phyloP scores from a whole-genome alignment of 2,329 filamentous ascomycete species.

The Phialophora macrospora region DNA sequence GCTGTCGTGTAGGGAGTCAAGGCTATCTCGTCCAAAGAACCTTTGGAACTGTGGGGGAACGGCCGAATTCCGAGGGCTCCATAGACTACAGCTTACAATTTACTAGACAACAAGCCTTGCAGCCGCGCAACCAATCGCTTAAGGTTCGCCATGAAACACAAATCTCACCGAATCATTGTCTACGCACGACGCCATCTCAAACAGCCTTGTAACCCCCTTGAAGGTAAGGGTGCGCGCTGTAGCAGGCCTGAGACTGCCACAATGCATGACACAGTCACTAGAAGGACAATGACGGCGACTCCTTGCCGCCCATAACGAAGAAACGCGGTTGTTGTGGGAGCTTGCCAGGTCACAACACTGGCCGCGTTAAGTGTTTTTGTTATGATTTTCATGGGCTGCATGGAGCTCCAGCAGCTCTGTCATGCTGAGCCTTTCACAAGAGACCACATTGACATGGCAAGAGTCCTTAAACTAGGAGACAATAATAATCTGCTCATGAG shows the following conservation, averaged over 20 bases:
- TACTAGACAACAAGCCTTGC: conserved; percentile 3
- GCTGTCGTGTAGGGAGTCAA: not conserved
- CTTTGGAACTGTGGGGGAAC: conserved; percentile 1
- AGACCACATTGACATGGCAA: not conserved
- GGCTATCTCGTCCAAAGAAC: too few species aligned
- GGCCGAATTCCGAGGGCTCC: conserved; percentile 6
- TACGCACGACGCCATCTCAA: conserved; percentile 26
- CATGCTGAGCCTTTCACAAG: not conserved
- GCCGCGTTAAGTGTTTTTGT: conserved; percentile 37
- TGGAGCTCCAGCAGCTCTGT: conserved; percentile 2
- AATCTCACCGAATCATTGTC: conserved; percentile 30
- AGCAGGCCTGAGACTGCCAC: conserved; percentile 14
- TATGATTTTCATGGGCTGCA: conserved; percentile 19
- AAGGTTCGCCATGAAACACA: conserved; percentile 20
- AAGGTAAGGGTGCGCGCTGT: conserved; percentile 2
- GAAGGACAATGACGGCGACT: conserved; percentile 9
- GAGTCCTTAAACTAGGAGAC: not conserved
- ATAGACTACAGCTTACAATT: conserved; percentile 2
- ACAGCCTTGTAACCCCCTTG: conserved; percentile 13
- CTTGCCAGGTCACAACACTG: conserved; percentile 18
- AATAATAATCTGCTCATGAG: not conserved
- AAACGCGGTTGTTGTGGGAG: conserved; percentile 17
- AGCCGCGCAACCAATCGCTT: conserved; percentile 5
- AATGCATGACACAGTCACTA: conserved; percentile 6
- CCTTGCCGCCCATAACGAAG: conserved; percentile 23